Conservation (phyloP, 306 rosid species). For the Vigna unguiculata region DNA sequence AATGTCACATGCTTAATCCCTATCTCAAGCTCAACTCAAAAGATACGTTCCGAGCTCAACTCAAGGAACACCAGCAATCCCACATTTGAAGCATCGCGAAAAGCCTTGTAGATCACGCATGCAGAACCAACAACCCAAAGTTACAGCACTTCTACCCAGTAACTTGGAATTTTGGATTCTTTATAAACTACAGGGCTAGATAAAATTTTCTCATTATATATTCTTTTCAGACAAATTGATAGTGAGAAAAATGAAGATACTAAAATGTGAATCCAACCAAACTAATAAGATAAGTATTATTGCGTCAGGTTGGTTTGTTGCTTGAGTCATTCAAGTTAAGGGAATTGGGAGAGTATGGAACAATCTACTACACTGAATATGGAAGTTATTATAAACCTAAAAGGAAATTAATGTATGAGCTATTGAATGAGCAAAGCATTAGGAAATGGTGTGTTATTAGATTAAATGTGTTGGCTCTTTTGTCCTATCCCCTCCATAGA, state of each 20-base stretch:
- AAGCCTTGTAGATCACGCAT: no score
- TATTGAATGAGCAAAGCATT: conserved; percentile 49
- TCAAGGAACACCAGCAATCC: no score
- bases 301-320: conserved; percentile 44
- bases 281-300: conserved; percentile 25
- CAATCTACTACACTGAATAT: conserved; percentile 22
- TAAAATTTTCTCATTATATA: not conserved
- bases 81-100: no score
- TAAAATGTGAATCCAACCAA: conserved; percentile 29
- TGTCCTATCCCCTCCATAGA: no score
- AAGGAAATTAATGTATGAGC: conserved; percentile 6
- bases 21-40: no score
- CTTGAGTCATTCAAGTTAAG: conserved; percentile 51
- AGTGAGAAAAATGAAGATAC: not conserved
- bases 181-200: not conserved
- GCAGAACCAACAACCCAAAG: no score
- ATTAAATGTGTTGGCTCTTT: no score
- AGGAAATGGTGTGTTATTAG: not conserved
- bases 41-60: no score
- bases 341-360: not conserved
- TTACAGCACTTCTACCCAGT: no score
- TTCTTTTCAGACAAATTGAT: not conserved
- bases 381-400: not conserved
- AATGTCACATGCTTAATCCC: no score
- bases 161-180: conserved; percentile 22